These are phyloP conservation scores for Eutypa lata DNA, from an alignment of 2,329 filamentous ascomycete species.

Conservation along the genomic window DNA sequence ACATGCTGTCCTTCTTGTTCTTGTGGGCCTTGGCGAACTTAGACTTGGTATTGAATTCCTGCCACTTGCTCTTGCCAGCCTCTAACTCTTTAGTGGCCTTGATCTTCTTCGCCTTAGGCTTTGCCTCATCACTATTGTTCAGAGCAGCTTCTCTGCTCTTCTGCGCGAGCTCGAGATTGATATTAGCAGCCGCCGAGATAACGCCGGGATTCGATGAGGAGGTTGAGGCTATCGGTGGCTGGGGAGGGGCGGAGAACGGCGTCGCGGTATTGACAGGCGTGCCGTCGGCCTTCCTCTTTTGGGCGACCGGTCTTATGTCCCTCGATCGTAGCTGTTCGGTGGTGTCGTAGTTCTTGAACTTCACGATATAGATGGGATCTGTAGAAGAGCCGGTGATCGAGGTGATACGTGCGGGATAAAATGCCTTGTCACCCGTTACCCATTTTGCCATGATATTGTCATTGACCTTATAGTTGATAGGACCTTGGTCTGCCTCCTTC, in stretches of 20 bases:
- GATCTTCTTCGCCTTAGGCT: slow-evolving; percentile 80
- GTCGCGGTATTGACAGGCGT: slow-evolving; percentile 50
- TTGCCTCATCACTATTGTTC: slow-evolving; percentile 67
- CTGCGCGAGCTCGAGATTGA: slow-evolving; percentile 49
- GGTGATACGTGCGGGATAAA: slow-evolving; percentile 90
- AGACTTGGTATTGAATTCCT: slow-evolving; percentile 80
- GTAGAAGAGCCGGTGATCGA: slow-evolving; percentile 90
- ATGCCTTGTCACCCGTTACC: slow-evolving; percentile 82
- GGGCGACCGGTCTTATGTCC: slow-evolving; percentile 77
- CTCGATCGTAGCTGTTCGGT: slow-evolving; percentile 78
- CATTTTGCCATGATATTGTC: slow-evolving; percentile 90
- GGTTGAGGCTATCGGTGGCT: slow-evolving; percentile 26
- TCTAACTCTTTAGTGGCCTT: slow-evolving; percentile 90
- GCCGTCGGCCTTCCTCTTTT: slow-evolving; percentile 84
- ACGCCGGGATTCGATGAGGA: slow-evolving; percentile 42
- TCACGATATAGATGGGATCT: slow-evolving; percentile 89
- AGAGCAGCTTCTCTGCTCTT: slow-evolving; percentile 57
- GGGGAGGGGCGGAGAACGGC: slow-evolving; percentile 31
- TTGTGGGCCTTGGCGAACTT: slow-evolving; percentile 60
- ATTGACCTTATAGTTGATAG: slow-evolving; percentile 74
- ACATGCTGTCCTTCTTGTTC: slow-evolving; percentile 92
- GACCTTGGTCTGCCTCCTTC: slow-evolving; percentile 48
- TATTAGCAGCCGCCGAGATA: slow-evolving; percentile 55
- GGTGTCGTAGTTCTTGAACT: slow-evolving; percentile 86
- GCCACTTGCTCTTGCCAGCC: slow-evolving; percentile 89